These are phyloP conservation scores for Tetracentron sinense DNA, from an alignment of 164 flowering plant species.

Conservation along the genomic window DNA sequence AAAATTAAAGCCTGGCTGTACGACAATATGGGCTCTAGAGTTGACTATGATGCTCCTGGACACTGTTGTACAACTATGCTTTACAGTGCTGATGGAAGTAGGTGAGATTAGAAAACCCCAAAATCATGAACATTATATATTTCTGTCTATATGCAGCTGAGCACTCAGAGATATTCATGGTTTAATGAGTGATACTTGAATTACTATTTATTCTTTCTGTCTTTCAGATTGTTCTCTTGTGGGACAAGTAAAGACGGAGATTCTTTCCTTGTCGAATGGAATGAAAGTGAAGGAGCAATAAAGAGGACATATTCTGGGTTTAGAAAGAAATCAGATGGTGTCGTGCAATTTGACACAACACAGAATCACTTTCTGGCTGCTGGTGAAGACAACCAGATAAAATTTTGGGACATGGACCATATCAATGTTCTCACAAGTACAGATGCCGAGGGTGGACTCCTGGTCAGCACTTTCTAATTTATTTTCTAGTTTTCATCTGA, in stretches of 20 bases:
- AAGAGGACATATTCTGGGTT: constrained; percentile 76
- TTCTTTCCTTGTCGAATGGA: constrained; percentile 85
- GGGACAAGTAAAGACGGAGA: constrained; percentile 96
- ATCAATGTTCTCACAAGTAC: constrained; percentile 44
- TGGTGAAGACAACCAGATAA: constrained; percentile 87
- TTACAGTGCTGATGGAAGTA: constrained; percentile 90
- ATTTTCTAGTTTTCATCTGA: not conserved
- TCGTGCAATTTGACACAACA: constrained; percentile 88
- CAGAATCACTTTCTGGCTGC: constrained; percentile 84
- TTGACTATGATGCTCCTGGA: constrained; percentile 94
- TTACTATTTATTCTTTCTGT: no score
- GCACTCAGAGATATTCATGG: no score
- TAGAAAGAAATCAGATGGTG: constrained; percentile 68
- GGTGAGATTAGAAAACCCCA: constrained; percentile 36
- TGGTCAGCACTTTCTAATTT: constrained; percentile 49
- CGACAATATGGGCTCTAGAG: constrained; percentile 86
- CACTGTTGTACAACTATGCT: constrained; percentile 85
- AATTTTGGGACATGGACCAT: constrained; percentile 94
- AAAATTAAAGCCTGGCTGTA: constrained; percentile 97
- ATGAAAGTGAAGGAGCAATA: constrained; percentile 94
- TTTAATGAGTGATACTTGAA: no score
- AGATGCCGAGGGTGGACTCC: constrained; percentile 94
- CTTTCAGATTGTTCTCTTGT: constrained; percentile 79
- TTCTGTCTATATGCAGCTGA: no score
- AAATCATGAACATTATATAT: not conserved